A percentile compares a stretch with the other conserved stretches of the same genome.
These are phyloP conservation scores for Botrytis deweyae DNA, from an alignment of 2,329 filamentous ascomycete species.

Conservation along the genomic window DNA sequence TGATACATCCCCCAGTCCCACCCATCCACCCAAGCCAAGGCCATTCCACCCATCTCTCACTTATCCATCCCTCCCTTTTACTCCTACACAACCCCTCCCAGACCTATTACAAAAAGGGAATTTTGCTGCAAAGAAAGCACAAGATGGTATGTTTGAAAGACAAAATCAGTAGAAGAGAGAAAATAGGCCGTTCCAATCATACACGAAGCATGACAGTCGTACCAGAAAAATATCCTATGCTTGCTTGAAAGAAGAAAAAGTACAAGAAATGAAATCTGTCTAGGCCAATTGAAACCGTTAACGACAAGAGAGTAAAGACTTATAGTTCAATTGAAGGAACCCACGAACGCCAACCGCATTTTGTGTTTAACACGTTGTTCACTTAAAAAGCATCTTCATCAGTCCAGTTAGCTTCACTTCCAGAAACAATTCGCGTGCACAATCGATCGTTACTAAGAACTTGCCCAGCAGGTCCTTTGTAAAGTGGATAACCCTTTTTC, in stretches of 20 bases:
- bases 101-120: neutral
- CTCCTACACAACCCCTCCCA: constrained; percentile 11
- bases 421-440: constrained; percentile 61
- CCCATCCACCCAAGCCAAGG: neutral
- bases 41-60: constrained; percentile 5
- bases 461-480: constrained; percentile 47
- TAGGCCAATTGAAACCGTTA: neutral
- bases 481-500: constrained; percentile 55
- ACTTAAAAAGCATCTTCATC: constrained; percentile 59
- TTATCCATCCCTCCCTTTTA: constrained; percentile 11
- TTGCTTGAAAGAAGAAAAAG: constrained; percentile 8
- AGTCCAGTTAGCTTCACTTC: constrained; percentile 61
- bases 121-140: constrained; percentile 5
- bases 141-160: neutral
- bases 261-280: constrained; percentile 18
- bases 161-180: constrained; percentile 3
- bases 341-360: constrained; percentile 3
- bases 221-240: constrained; percentile 19
- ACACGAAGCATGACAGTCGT: constrained; percentile 10
- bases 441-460: constrained; percentile 53
- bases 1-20: constrained; percentile 2
- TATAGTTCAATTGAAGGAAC: neutral
- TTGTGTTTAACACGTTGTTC: neutral
- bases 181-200: constrained; percentile 17
- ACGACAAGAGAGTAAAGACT: neutral